Base-by-base conservation (phyloP, 2,329 filamentous ascomycete species). In the Aureobasidium vineae region DNA sequence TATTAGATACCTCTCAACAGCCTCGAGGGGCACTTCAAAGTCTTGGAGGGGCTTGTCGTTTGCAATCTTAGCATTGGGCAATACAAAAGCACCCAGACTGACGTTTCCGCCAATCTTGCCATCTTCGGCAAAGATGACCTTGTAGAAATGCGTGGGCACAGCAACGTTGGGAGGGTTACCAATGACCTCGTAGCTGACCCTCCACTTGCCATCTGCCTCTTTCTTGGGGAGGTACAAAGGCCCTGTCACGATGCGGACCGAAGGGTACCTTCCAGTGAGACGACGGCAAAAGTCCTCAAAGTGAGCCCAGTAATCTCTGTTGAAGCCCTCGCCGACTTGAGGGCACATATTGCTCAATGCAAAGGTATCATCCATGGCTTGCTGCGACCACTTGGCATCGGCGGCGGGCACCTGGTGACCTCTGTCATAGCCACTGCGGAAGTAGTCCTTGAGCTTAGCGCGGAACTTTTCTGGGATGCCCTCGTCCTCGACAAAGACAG, bases 81-180 rank as follows among this genome's bases (percentile, higher is more conserved):
- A 83, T 63, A 99, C 94, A 74, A 99, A 99, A 8, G 95, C 95
- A 53, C 91, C 95, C 41, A 99, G 81, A 38, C 92, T 92, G 40
- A 99, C 95, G 70, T 89, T 89, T 21, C 91, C 90, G 11, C 76
- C 78, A 2, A 77, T 73, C 67, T 75, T 78, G 3, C 90, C 90
- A 74, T 97, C 92, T 80, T 99, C 95, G 31, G 91, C 95, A 74
- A 95, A 96, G 72, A 99, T 95, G 74, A 99, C 92, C 82, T 99
- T 99, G 85, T 97, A 99, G 81, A 99, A 99, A 78, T 99, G 95
- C 26, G 95, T 99, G 3, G 95, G 95, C 63, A 99, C 95, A 31
- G 95, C 93, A 65, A 99, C 90, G 73, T 92, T 96, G 8, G 95
- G 94, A 70, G 95, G 95, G 75, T 84, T 90, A 45, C 95, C 95